These are phyloP conservation scores for Orbilia javanica DNA, from an alignment of 2,329 filamentous ascomycete species.

Conservation along the genomic window DNA sequence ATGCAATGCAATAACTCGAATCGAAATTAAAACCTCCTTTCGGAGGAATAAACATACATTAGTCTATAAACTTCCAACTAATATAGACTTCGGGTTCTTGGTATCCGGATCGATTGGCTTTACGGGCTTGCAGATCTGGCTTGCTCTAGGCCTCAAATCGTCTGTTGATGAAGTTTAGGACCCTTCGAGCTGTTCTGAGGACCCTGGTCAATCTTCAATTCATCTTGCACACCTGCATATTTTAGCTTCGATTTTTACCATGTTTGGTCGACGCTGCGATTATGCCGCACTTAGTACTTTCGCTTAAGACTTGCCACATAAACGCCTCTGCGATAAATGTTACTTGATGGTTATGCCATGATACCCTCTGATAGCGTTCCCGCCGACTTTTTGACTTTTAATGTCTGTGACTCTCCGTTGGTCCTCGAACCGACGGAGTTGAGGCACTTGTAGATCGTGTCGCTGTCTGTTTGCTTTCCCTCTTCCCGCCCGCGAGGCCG, in stretches of 20 bases:
- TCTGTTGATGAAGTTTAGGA: slow-evolving; percentile 9
- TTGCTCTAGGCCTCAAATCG: slow-evolving; percentile 21
- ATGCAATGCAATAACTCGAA: slow-evolving; percentile 37
- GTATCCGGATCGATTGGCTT: slow-evolving; percentile 15
- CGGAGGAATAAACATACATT: slow-evolving; percentile 8
- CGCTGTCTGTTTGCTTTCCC: slow-evolving; percentile 4
- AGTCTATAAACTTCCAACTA: neutral
- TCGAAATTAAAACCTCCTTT: slow-evolving; percentile 22
- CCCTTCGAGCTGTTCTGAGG: neutral
- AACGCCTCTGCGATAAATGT: slow-evolving; percentile 21
- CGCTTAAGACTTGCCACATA: slow-evolving; percentile 41
- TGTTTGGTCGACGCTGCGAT: slow-evolving; percentile 7
- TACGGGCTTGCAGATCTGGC: slow-evolving; percentile 21
- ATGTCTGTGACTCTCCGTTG: slow-evolving; percentile 15
- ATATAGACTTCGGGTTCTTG: neutral
- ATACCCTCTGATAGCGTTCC: slow-evolving; percentile 26
- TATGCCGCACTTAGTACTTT: neutral
- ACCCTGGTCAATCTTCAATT: slow-evolving; percentile 22
- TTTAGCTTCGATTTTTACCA: slow-evolving; percentile 5
- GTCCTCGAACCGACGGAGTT: slow-evolving; percentile 46
- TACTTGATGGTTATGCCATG: slow-evolving; percentile 32
- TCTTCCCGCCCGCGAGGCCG: slow-evolving; percentile 7
- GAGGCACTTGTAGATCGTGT: too few species aligned
- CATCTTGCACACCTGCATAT: slow-evolving; percentile 24
- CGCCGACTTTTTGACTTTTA: slow-evolving; percentile 20